Evolutionary conservation across 305 asterid species (phyloP).

Genomic region (Coffea humblotiana): DNA sequence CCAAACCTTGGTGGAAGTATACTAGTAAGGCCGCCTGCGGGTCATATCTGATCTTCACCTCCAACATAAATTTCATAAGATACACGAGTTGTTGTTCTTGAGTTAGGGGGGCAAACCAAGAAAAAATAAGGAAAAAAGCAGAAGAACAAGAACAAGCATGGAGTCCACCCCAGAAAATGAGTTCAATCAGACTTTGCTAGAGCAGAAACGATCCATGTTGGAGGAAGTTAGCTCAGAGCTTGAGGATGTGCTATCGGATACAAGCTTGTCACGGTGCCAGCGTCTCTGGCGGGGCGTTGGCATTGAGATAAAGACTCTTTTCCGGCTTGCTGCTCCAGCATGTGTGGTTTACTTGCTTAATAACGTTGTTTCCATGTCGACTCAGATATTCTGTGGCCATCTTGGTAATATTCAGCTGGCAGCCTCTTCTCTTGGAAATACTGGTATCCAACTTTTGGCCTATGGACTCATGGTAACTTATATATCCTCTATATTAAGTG

Average conservation of each 20-base stretch:
- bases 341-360: conserved; percentile 17
- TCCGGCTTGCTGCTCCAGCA: conserved; percentile 30
- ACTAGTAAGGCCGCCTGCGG: background rate
- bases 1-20: no score
- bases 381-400: conserved; percentile 32
- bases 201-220: background rate
- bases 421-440: conserved; percentile 29
- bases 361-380: conserved; percentile 20
- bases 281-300: conserved; percentile 5
- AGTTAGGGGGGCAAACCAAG: background rate
- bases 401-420: conserved; percentile 28
- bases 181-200: conserved; percentile 1
- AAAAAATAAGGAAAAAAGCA: background rate
- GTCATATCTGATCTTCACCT: background rate
- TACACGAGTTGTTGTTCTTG: background rate
- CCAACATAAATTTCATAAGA: background rate
- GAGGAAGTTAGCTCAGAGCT: conserved; percentile 21
- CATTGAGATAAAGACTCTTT: conserved; percentile 19
- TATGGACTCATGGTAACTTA: conserved; percentile 20
- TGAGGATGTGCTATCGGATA: conserved; percentile 13
- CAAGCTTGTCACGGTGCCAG: conserved; percentile 3
- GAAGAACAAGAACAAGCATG: background rate
- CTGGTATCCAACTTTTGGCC: conserved; percentile 26
- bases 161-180: background rate
- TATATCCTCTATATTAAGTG: no score